Base-by-base conservation (phyloP, 345 rosid species). In the Geranium rotundifolium region DNA sequence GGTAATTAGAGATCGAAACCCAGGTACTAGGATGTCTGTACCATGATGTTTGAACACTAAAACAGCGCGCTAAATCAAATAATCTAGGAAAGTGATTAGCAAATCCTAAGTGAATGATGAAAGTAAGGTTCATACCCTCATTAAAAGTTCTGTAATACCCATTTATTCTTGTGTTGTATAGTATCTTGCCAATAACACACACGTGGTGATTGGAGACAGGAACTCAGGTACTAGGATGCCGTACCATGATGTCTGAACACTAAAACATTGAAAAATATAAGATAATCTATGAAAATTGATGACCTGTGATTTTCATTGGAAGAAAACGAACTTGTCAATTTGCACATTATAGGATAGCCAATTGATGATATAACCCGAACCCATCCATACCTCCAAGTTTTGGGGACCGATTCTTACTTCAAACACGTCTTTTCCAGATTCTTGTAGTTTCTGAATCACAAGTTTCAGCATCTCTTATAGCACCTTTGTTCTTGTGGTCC, bases 91-190 rank as follows among this genome's bases (percentile, higher is more conserved):
- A 23, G 27, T 23, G 27, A 23, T 23, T 2, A 23, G 2, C 27
- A 23, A 52, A 92, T 87, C 80, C 86, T 82, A 5, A 77, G 54
- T 80, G 96, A 17, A 92, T 92, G 98, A 92, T 92, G 97, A 97
- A 92, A 73, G 98, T 89, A 68, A 75, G 85, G 37, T 56, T 65
- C 64, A 34, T 29, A 61, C 19, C 1, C 34, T 46, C 46, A 23
- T 23, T 23, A 17, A 19, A 29, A 34, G 3, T 29, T 46, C 34
- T 46, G 12, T 39, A 2, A 10, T 31, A 54, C 31, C 27, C 2
- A 54, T 27, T 20, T 20, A 17, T 8, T 62, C 41, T 58, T 20
- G 6, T 50, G 16, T 18, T 30, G 7, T 57, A 37, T 29, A 55
- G 19, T 20, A 23, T 23, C 27, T 23, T 23, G 27, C 27, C 27